Percentiles rank a stretch among this genome's conserved stretches.
These are phyloP conservation scores for Cladosporium sp. DNA, from an alignment of 2,329 filamentous ascomycete genomes.

Conservation along the genomic window DNA sequence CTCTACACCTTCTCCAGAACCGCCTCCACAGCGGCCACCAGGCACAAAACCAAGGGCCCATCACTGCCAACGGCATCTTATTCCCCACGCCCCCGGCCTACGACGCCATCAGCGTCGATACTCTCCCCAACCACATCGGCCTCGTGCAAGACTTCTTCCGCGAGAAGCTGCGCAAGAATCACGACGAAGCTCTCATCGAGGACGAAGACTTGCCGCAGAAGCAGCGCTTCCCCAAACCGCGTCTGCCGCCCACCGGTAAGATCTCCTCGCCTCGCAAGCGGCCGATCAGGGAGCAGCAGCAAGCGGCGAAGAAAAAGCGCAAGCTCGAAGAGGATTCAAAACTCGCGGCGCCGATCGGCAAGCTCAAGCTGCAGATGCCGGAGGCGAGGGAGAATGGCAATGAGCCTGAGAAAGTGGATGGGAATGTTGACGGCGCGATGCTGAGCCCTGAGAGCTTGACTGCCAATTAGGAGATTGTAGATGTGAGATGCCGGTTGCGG, in stretches of 20 bases:
- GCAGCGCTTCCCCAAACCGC: conserved; percentile 69
- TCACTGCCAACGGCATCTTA: conserved; percentile 59
- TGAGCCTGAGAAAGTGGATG: conserved; percentile 67
- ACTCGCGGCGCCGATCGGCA: conserved; percentile 53
- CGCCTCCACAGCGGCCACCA: conserved; percentile 85
- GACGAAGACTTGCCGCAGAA: conserved; percentile 94
- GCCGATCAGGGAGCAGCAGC: conserved; percentile 78
- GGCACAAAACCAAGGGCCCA: conserved; percentile 68
- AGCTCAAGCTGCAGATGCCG: conserved; percentile 50
- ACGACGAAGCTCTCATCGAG: conserved; percentile 80
- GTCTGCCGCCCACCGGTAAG: conserved; percentile 74
- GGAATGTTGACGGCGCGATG: conserved; percentile 71
- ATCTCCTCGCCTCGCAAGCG: conserved; percentile 83
- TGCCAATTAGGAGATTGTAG: conserved; percentile 13
- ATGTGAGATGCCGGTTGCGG: neutral
- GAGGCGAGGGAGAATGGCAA: conserved; percentile 46
- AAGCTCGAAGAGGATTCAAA: conserved; percentile 56
- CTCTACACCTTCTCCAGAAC: conserved; percentile 89
- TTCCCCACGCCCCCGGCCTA: conserved; percentile 70
- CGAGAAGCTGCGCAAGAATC: conserved; percentile 81
- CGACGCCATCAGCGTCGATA: conserved; percentile 77
- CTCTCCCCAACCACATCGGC: conserved; percentile 77
- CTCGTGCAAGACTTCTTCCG: conserved; percentile 91
- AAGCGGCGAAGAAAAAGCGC: conserved; percentile 84
- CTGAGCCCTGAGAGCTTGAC: conserved; percentile 79